These are phyloP conservation scores for Ceratocystis ficicola DNA, from an alignment of 2,329 filamentous ascomycete genomes.

Conservation along the genomic window DNA sequence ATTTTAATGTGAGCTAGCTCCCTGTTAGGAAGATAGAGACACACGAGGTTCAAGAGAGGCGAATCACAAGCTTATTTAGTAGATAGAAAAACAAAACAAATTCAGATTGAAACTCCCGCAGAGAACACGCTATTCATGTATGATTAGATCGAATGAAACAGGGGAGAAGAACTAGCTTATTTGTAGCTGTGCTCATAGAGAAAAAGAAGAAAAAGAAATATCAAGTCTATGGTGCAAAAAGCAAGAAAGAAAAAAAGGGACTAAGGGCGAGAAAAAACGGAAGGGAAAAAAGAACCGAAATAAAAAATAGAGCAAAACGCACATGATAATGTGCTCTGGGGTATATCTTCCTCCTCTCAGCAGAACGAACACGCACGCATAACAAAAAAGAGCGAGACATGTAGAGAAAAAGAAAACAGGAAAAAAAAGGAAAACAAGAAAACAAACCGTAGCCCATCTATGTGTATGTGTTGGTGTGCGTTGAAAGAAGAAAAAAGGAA, in stretches of 20 bases:
- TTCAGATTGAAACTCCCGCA: not conserved
- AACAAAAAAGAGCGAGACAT: not conserved
- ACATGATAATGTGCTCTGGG: slow-evolving; percentile 19
- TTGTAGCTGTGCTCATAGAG: no score
- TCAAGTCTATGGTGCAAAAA: slow-evolving; percentile 2
- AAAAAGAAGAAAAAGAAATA: slow-evolving; percentile 2
- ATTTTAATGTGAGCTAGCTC: no score
- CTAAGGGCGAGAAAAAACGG: not conserved
- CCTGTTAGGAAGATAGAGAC: no score
- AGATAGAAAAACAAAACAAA: not conserved
- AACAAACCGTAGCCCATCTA: not conserved
- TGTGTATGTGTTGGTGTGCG: not conserved
- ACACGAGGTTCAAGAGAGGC: not conserved
- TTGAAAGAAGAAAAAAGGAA: not conserved
- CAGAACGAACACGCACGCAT: not conserved
- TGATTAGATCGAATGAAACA: not conserved
- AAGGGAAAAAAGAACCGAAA: slow-evolving; percentile 14
- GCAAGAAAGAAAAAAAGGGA: slow-evolving; percentile 11
- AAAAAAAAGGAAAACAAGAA: not conserved
- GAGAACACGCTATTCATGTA: slow-evolving; percentile 1
- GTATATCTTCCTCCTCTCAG: slow-evolving; percentile 22
- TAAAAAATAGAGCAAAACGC: slow-evolving; percentile 13
- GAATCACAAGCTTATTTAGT: not conserved
- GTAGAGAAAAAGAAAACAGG: not conserved
- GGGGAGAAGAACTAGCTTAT: not conserved